A percentile compares a stretch with the other conserved stretches of the same genome.
phyloP scores from a whole-genome alignment of 257 asterid species.

The Gentiana dahurica region DNA sequence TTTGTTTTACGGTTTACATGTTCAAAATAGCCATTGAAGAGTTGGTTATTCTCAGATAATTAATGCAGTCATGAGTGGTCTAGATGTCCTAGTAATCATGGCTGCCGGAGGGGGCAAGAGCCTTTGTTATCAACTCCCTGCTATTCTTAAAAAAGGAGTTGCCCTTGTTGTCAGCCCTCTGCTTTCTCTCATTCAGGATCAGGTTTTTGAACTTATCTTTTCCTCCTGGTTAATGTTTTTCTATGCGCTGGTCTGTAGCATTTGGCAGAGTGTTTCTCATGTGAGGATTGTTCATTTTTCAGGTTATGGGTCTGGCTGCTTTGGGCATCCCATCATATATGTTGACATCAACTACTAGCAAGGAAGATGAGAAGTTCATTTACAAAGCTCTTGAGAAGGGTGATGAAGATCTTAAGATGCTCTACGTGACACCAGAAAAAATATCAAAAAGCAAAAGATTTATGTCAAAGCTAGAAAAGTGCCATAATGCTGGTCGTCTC shows the following conservation, averaged over 20 bases:
- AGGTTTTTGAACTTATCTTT: slow-evolving; percentile 27
- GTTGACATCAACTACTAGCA: slow-evolving; percentile 76
- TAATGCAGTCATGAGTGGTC: slow-evolving; percentile 74
- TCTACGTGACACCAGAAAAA: slow-evolving; percentile 96
- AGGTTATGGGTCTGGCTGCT: slow-evolving; percentile 96
- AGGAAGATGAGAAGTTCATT: slow-evolving; percentile 83
- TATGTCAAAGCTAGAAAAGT: slow-evolving; percentile 93
- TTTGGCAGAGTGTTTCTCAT: background rate
- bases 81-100: slow-evolving; percentile 91
- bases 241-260: slow-evolving; percentile 3
- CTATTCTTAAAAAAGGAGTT: slow-evolving; percentile 70
- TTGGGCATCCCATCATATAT: slow-evolving; percentile 76
- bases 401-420: slow-evolving; percentile 65
- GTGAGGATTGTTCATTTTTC: slow-evolving; percentile 20
- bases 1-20: background rate
- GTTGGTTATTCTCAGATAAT: slow-evolving; percentile 39
- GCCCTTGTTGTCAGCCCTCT: slow-evolving; percentile 92
- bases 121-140: slow-evolving; percentile 97
- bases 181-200: slow-evolving; percentile 96
- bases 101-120: slow-evolving; percentile 99
- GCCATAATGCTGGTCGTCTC: slow-evolving; percentile 89
- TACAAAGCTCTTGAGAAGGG: slow-evolving; percentile 92
- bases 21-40: background rate
- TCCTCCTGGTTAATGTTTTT: background rate
- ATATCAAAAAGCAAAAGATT: slow-evolving; percentile 97